Evolutionary conservation across 768 basidiomycete species (phyloP), one percentile per base, ranked within the genome.

Genomic region (Leccinellum albellum): DNA sequence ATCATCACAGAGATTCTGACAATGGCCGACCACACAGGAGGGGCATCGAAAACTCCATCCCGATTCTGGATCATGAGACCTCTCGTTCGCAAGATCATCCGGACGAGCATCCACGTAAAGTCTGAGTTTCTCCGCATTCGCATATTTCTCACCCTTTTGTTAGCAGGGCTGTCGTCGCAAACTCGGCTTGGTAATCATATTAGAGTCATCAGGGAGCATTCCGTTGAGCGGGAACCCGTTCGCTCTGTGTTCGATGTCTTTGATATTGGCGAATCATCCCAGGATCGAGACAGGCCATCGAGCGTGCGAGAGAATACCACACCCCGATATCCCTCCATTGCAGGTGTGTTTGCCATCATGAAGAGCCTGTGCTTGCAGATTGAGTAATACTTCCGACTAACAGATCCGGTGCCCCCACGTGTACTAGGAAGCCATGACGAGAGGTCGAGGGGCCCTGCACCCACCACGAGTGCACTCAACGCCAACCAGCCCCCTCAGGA

Each of bases 241-340:
- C 69, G 60, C 3, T 66, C 69, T 20, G 65, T 71, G 2, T 72
- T 70, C 23, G 66, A 70, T 50, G 61, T 72, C 49, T 70, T 72
- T 51, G 61, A 66, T 29, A 60, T 71, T 9, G 56, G 51, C 3
- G 67, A 66, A 23, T 58, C 63, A 10, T 49, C 63, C 23, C 66
- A 60, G n/a, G 62, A 65, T 14, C 53, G 56, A 45, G 58, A 47
- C 28, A 59, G 69, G 49, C 56, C 55, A 26, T 58, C 59, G 0
- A 33, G 59, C 14, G 45, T 46, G 13, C 57, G 61, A 56, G 62
- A 62, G 45, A 47, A 55, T 46, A 35, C 20, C 10, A 17, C 55
- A 9, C 47, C 60, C 17, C 56, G 62, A 31, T 58, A 60, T 50
- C 13, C 62, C 3, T 51, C 61, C 20, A 51, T 56, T n/a, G 14